Conservation (phyloP, 1,139 yeast genomes). For the Geotrichum fermentans region DNA sequence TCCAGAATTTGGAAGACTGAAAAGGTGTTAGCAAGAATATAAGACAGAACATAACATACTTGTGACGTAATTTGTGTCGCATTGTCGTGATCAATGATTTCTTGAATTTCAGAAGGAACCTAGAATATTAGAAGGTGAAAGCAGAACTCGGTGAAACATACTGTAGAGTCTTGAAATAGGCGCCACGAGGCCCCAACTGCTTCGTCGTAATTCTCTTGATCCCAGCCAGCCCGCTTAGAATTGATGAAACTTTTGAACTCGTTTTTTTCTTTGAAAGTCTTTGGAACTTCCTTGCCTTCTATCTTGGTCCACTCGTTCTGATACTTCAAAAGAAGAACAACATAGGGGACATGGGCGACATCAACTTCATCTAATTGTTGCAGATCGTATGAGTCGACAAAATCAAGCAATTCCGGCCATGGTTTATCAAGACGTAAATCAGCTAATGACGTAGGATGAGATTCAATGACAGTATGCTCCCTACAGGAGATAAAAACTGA, state of each 20-base stretch:
- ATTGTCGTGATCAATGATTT: constrained; percentile 26
- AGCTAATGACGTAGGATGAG: constrained; percentile 62
- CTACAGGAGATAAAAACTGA: constrained; percentile 51
- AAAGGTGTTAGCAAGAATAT: neutral
- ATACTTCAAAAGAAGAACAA: constrained; percentile 59
- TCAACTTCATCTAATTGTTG: constrained; percentile 46
- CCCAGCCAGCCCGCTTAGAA: constrained; percentile 37
- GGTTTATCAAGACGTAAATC: constrained; percentile 71
- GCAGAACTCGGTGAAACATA: constrained; percentile 21
- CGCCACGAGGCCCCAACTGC: constrained; percentile 59
- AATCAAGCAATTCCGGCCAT: constrained; percentile 65
- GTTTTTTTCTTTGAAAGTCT: constrained; percentile 45
- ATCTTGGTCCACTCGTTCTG: constrained; percentile 43
- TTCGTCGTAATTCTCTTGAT: constrained; percentile 65
- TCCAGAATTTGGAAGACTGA: constrained; percentile 50
- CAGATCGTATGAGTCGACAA: constrained; percentile 50
- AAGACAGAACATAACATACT: constrained; percentile 5
- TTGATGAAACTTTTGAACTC: constrained; percentile 43
- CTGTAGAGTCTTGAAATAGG: constrained; percentile 36
- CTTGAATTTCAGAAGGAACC: constrained; percentile 38
- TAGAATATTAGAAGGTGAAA: neutral
- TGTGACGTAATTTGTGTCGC: constrained; percentile 13
- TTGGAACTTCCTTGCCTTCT: constrained; percentile 42
- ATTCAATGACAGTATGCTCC: constrained; percentile 64
- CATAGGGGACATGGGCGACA: constrained; percentile 69